A percentile compares a stretch with the other conserved stretches of the same genome.
Conservation (phyloP, 2,329 filamentous ascomycete species). For the Fusarium nanum region DNA sequence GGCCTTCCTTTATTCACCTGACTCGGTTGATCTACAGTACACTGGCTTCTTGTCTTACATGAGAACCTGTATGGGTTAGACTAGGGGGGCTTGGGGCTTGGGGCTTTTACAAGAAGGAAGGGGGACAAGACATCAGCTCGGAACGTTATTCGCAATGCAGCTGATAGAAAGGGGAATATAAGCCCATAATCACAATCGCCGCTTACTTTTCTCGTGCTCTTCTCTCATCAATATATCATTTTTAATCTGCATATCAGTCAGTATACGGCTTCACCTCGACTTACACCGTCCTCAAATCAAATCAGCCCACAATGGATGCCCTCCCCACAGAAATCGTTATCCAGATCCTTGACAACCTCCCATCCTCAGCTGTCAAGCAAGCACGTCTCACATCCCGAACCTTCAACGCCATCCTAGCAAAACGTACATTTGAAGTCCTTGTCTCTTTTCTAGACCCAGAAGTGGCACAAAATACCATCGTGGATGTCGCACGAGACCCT, state of each 20-base stretch:
- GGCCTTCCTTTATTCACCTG: conserved; percentile 1
- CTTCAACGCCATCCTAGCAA: conserved; percentile 50
- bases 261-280: background rate
- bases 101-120: background rate
- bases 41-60: conserved; percentile 25
- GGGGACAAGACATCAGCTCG: conserved; percentile 24
- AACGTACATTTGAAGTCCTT: conserved; percentile 46
- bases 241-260: background rate
- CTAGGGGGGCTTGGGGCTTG: conserved; percentile 11
- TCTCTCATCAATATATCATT: background rate
- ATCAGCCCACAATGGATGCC: conserved; percentile 44
- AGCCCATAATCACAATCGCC: background rate
- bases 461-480: conserved; percentile 42
- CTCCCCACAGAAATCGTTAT: conserved; percentile 50
- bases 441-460: conserved; percentile 48
- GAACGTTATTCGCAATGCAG: background rate
- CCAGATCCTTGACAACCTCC: conserved; percentile 47
- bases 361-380: conserved; percentile 36
- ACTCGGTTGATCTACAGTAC: conserved; percentile 5
- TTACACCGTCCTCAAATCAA: background rate
- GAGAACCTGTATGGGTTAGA: conserved; percentile 35
- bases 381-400: conserved; percentile 50
- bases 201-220: background rate
- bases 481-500: conserved; percentile 40
- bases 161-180: conserved; percentile 9